phyloP scores from a whole-genome alignment of 1,139 yeast species.

The Hemisphaericaspora xylofermentans region DNA sequence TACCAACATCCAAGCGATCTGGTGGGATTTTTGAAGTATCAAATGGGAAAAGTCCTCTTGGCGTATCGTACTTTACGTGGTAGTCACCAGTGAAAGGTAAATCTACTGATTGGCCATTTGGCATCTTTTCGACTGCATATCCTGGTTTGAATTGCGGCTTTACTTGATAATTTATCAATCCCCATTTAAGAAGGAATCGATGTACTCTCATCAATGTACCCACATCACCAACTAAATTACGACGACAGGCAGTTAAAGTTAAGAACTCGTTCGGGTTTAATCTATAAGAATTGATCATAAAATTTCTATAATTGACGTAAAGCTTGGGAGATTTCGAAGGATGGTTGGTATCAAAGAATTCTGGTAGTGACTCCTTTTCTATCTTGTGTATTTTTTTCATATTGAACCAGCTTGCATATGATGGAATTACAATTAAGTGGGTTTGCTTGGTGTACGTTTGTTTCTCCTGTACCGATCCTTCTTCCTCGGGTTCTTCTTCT shows the following conservation, averaged over 20 bases:
- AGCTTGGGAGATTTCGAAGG: conserved; percentile 86
- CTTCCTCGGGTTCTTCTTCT: conserved; percentile 33
- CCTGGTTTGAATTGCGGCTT: conserved; percentile 67
- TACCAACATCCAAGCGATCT: conserved; percentile 53
- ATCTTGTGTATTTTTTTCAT: conserved; percentile 65
- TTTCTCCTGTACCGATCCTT: conserved; percentile 41
- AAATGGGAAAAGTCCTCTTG: conserved; percentile 92
- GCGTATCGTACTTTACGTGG: conserved; percentile 77
- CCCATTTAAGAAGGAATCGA: conserved; percentile 92
- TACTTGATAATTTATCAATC: conserved; percentile 91
- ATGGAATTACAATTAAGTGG: conserved; percentile 88
- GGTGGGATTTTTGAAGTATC: conserved; percentile 68
- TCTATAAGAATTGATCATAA: conserved; percentile 90
- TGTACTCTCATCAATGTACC: conserved; percentile 91
- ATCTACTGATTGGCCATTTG: conserved; percentile 45
- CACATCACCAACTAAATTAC: conserved; percentile 95
- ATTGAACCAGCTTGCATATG: conserved; percentile 89
- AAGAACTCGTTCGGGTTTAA: conserved; percentile 90
- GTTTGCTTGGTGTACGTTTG: conserved; percentile 53
- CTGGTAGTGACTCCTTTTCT: conserved; percentile 79
- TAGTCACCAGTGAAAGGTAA: conserved; percentile 69
- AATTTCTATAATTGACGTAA: conserved; percentile 84
- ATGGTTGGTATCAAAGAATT: conserved; percentile 75
- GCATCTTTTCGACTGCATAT: conserved; percentile 58
- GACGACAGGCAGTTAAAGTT: conserved; percentile 89